A percentile compares a stretch with the other conserved stretches of the same genome.
Conservation (phyloP, 495 filamentous ascomycete genomes). For the Trichoderma orchidacearum region DNA sequence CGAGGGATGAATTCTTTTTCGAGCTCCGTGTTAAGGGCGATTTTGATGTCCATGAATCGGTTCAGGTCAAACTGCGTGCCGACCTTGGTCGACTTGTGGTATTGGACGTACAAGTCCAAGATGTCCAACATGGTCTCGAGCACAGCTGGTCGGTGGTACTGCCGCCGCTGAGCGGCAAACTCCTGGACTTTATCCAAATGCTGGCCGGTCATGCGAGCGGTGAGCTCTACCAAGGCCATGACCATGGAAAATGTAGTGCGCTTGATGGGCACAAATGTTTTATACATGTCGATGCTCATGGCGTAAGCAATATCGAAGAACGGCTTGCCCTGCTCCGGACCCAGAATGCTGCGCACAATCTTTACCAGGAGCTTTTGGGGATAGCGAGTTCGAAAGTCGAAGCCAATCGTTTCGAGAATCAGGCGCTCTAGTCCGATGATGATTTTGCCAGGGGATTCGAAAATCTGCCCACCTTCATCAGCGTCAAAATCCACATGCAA, state of each 20-base stretch:
- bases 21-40: conserved; percentile 67
- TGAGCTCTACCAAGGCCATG: conserved; percentile 67
- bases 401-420: conserved; percentile 85
- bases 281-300: conserved; percentile 78
- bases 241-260: conserved; percentile 69
- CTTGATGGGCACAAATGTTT: conserved; percentile 85
- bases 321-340: conserved; percentile 16
- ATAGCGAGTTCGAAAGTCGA: conserved; percentile 87
- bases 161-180: conserved; percentile 29
- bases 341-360: conserved; percentile 42
- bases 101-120: conserved; percentile 74
- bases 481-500: neutral
- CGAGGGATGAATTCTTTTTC: conserved; percentile 20
- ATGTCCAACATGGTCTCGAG: conserved; percentile 80
- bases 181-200: conserved; percentile 26
- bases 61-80: conserved; percentile 58
- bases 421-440: conserved; percentile 83
- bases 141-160: conserved; percentile 52
- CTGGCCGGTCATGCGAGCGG: conserved; percentile 34
- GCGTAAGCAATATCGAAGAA: conserved; percentile 56
- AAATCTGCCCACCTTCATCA: no score
- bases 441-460: conserved; percentile 59
- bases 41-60: conserved; percentile 69
- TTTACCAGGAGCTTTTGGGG: conserved; percentile 76
- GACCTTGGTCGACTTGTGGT: conserved; percentile 55